phyloP scores from a whole-genome alignment of 768 basidiomycete genomes.

The Suillus variegatus region DNA sequence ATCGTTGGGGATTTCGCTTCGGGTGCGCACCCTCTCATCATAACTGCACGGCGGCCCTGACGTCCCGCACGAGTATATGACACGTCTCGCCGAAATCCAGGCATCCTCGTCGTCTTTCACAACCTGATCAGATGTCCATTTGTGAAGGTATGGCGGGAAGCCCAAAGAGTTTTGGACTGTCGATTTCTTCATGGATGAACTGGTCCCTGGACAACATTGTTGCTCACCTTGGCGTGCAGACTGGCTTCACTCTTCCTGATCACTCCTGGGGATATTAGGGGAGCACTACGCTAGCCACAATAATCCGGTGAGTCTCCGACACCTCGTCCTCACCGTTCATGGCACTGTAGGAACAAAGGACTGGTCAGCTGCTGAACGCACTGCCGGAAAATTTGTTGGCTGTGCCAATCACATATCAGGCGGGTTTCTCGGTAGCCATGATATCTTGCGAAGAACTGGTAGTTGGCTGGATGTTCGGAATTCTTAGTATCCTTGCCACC shows the following conservation, averaged over 20 bases:
- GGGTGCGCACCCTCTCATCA: slow-evolving; percentile 44
- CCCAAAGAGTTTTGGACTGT: slow-evolving; percentile 38
- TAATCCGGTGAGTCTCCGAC: slow-evolving; percentile 35
- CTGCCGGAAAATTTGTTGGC: slow-evolving; percentile 15
- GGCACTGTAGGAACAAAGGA: slow-evolving; percentile 18
- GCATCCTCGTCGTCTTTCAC: slow-evolving; percentile 42
- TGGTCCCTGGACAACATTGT: slow-evolving; percentile 42
- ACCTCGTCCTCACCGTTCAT: slow-evolving; percentile 30
- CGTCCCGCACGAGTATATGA: slow-evolving; percentile 40
- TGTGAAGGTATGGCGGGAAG: slow-evolving; percentile 34
- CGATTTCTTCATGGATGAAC: slow-evolving; percentile 49
- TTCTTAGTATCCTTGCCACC: background rate
- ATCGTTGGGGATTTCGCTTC: slow-evolving; percentile 44
- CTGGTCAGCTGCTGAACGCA: slow-evolving; percentile 16
- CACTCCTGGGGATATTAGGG: slow-evolving; percentile 53
- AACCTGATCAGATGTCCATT: slow-evolving; percentile 47
- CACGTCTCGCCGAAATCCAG: slow-evolving; percentile 31
- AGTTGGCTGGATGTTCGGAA: background rate
- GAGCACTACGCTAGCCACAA: slow-evolving; percentile 33
- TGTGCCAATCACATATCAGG: too few relatives aligned
- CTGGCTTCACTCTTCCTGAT: slow-evolving; percentile 42
- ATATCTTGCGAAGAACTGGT: background rate
- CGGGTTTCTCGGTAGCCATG: too few relatives aligned
- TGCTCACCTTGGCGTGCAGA: slow-evolving; percentile 37
- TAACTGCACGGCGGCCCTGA: slow-evolving; percentile 60